These are phyloP conservation scores for Pseudocercospora fuligena DNA, from an alignment of 2,329 filamentous ascomycete species.

Conservation along the genomic window DNA sequence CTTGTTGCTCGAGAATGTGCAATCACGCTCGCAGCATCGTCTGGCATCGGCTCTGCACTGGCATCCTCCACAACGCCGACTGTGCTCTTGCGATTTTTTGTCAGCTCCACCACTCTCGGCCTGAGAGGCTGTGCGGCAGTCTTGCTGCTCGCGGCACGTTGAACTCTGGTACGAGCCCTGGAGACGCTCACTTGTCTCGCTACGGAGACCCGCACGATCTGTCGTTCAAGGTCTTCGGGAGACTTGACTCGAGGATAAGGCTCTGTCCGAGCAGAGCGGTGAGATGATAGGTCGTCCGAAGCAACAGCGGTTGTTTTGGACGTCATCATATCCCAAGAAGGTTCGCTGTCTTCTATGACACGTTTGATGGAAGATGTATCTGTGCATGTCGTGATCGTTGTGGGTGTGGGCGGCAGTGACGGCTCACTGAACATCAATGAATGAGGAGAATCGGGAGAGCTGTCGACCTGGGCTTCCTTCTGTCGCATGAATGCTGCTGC, in stretches of 20 bases:
- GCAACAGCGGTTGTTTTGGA: constrained; percentile 4
- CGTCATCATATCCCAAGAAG: constrained; percentile 25
- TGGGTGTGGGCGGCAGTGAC: constrained; percentile 38
- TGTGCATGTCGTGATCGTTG: constrained; percentile 32
- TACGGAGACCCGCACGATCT: constrained; percentile 38
- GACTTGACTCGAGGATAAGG: constrained; percentile 31
- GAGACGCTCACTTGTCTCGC: constrained; percentile 39
- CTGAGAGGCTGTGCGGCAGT: constrained; percentile 36
- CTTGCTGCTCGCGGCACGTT: constrained; percentile 29
- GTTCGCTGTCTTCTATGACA: constrained; percentile 21
- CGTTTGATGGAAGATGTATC: constrained; percentile 28
- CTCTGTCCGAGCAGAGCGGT: constrained; percentile 8
- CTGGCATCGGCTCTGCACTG: constrained; percentile 15
- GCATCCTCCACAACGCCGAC: constrained; percentile 36
- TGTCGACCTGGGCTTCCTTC: constrained; percentile 23
- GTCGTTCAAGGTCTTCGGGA: constrained; percentile 34
- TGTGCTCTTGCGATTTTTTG: constrained; percentile 39
- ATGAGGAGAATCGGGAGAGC: constrained; percentile 28
- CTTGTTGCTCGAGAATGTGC: constrained; percentile 19
- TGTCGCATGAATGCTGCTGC: constrained; percentile 25
- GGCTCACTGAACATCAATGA: constrained; percentile 35
- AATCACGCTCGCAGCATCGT: constrained; percentile 12
- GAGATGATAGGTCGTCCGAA: background rate
- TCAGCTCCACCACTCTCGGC: constrained; percentile 40
- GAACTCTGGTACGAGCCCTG: constrained; percentile 31